A percentile compares a stretch with the other conserved stretches of the same genome.
phyloP scores from a whole-genome alignment of 1,284 basidiomycete genomes.

The Agaricales sp. region DNA sequence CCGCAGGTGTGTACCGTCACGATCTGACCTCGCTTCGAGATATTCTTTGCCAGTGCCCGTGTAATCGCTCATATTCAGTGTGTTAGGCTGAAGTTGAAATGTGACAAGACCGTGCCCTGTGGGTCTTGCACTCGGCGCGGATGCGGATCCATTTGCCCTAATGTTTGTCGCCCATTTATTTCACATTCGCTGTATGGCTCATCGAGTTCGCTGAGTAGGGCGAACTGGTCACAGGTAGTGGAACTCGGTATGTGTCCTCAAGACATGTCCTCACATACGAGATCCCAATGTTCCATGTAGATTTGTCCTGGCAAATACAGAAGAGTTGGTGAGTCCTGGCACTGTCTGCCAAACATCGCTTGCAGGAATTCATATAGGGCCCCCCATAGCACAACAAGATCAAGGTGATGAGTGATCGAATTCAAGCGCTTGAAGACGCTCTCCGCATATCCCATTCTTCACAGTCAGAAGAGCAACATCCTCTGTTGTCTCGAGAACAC shows the following conservation, averaged over 20 bases:
- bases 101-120: conserved; percentile 68
- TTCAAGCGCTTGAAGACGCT: conserved; percentile 64
- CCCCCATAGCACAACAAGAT: conserved; percentile 50
- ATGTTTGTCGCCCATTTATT: conserved; percentile 18
- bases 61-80: neutral
- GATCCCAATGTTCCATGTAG: conserved; percentile 26
- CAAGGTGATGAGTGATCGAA: conserved; percentile 61
- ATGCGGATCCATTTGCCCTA: conserved; percentile 67
- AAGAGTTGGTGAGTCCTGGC: conserved; percentile 32
- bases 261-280: conserved; percentile 1
- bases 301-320: conserved; percentile 71
- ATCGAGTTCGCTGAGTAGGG: conserved; percentile 24
- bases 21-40: neutral
- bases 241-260: conserved; percentile 47
- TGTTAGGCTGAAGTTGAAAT: conserved; percentile 61
- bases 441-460: conserved; percentile 48
- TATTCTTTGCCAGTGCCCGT: no score
- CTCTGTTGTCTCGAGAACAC: conserved; percentile 50
- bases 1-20: conserved; percentile 52
- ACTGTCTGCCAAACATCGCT: no score
- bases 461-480: conserved; percentile 41
- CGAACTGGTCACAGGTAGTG: conserved; percentile 58
- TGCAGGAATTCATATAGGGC: no score
- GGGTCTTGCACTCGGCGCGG: conserved; percentile 59
- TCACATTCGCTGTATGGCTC: neutral